These are phyloP conservation scores for Entomortierella chlamydospora DNA, from an alignment of 192 early-diverging fungal species.

Conservation along the genomic window DNA sequence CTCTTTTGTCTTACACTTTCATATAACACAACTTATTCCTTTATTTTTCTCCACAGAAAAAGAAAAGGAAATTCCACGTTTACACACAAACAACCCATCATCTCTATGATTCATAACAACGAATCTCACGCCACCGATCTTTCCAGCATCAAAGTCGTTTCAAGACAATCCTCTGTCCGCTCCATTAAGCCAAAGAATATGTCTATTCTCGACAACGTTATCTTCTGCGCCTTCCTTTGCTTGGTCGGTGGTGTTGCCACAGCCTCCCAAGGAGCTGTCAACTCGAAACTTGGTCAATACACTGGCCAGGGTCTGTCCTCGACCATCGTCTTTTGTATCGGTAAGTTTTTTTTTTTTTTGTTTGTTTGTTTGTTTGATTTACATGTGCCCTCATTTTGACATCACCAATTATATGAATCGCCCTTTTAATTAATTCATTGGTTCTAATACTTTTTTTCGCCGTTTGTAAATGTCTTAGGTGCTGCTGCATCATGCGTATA, in stretches of 20 bases:
- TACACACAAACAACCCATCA: not conserved
- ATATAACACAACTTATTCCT: not conserved
- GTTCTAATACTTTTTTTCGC: not conserved
- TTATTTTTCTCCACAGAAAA: not conserved
- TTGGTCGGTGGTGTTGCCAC: slow-evolving; percentile 47
- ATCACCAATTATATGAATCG: too few relatives aligned
- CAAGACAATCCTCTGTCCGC: slow-evolving; percentile 31
- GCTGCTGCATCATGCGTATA: slow-evolving; percentile 38
- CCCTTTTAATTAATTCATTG: too few relatives aligned
- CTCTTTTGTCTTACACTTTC: too few relatives aligned
- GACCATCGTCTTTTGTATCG: slow-evolving; percentile 26
- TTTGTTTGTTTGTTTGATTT: too few relatives aligned
- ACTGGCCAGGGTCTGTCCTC: slow-evolving; percentile 50
- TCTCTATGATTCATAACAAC: slow-evolving; percentile 21
- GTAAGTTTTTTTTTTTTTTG: slow-evolving; percentile 9
- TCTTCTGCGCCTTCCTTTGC: slow-evolving; percentile 46
- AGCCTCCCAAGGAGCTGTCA: slow-evolving; percentile 47
- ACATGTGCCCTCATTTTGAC: too few relatives aligned
- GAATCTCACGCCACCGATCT: slow-evolving; percentile 31
- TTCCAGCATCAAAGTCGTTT: slow-evolving; percentile 27
- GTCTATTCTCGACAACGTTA: slow-evolving; percentile 47
- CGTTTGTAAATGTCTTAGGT: slow-evolving; percentile 9
- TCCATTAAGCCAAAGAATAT: slow-evolving; percentile 31
- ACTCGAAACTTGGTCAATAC: slow-evolving; percentile 33
- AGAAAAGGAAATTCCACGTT: not conserved